phyloP scores from a whole-genome alignment of 2,329 filamentous ascomycete species.

The Cladosporium sphaerospermum region DNA sequence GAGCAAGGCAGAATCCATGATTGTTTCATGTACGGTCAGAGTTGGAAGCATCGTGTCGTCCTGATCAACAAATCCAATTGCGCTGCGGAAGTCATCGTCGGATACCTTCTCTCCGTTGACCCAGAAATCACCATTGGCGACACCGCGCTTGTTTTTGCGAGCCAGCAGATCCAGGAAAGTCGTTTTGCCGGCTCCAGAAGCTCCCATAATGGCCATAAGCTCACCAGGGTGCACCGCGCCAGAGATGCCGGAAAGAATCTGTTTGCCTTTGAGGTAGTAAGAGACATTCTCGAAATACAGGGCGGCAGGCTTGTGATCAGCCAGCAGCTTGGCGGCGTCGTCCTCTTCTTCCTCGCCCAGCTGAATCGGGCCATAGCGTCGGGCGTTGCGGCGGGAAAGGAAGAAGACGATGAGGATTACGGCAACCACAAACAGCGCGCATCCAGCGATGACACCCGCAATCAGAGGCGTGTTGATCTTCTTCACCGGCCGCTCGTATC shows the following conservation, averaged over 20 bases:
- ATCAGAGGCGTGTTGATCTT: conserved; percentile 96
- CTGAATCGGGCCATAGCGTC: conserved; percentile 64
- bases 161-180: conserved; percentile 95
- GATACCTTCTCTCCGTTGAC: conserved; percentile 88
- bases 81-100: conserved; percentile 79
- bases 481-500: conserved; percentile 82
- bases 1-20: conserved; percentile 85
- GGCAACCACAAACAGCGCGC: conserved; percentile 80
- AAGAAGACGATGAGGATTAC: conserved; percentile 83
- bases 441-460: conserved; percentile 82
- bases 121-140: conserved; percentile 72
- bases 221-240: conserved; percentile 93
- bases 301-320: conserved; percentile 84
- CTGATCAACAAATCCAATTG: conserved; percentile 96
- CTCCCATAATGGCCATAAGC: conserved; percentile 95
- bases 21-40: conserved; percentile 94
- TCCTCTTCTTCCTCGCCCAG: conserved; percentile 80
- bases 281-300: conserved; percentile 83
- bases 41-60: conserved; percentile 96
- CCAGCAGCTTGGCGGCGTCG: conserved; percentile 77
- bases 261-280: conserved; percentile 80
- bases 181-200: conserved; percentile 94
- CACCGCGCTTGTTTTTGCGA: conserved; percentile 90
- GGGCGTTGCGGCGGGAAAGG: conserved; percentile 64
- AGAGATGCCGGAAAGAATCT: conserved; percentile 72